A percentile compares a stretch with the other conserved stretches of the same genome.
Conservation (phyloP, 306 rosid genomes). For the Vicia faba region DNA sequence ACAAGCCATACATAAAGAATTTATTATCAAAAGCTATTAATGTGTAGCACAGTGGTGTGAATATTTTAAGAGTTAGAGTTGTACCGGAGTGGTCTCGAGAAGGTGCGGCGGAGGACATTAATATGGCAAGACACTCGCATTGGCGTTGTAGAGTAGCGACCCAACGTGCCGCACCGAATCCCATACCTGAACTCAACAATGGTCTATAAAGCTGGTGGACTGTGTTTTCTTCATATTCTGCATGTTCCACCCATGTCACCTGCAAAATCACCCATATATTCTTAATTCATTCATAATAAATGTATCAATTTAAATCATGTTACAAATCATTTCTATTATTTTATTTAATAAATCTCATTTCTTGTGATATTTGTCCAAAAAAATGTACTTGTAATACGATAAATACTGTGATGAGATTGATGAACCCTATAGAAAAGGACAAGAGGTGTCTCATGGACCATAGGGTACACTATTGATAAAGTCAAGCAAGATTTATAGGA, state of each 20-base stretch:
- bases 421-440: conserved; percentile 25
- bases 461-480: conserved; percentile 33
- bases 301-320: not conserved
- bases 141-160: conserved; percentile 90
- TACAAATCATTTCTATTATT: not conserved
- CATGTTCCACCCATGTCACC: conserved; percentile 99
- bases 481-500: conserved; percentile 44
- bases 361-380: not conserved
- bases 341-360: not conserved
- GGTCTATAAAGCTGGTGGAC: conserved; percentile 81
- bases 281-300: not conserved
- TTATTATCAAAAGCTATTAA: conserved; percentile 1
- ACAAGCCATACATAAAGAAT: not conserved
- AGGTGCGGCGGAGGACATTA: conserved; percentile 71
- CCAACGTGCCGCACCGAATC: conserved; percentile 91
- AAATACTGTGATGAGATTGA: not conserved
- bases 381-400: not conserved
- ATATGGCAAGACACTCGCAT: conserved; percentile 84
- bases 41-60: not conserved
- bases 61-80: not conserved
- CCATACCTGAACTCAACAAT: conserved; percentile 82
- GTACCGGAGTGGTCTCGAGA: conserved; percentile 70
- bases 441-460: conserved; percentile 46
- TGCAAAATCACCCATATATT: conserved; percentile 33
- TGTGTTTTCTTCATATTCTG: conserved; percentile 83